phyloP scores from a whole-genome alignment of 495 filamentous ascomycete species.

The Schizothecium vesticola region DNA sequence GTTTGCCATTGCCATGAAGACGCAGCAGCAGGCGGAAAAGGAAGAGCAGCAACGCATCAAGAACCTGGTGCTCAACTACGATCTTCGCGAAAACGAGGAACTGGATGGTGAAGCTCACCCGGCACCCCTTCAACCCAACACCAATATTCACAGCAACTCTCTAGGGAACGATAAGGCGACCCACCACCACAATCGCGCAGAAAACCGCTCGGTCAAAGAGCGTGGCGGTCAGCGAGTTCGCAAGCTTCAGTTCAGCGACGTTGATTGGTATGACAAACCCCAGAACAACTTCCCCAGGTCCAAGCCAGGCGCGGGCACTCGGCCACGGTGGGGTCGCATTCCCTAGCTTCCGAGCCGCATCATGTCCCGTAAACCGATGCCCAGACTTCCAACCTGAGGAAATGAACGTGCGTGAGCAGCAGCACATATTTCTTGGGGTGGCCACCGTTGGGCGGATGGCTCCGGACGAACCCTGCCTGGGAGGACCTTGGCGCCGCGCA shows the following conservation, averaged over 20 bases:
- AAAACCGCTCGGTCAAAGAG: conserved; percentile 63
- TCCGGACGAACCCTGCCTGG: background rate
- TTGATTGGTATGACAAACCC: conserved; percentile 77
- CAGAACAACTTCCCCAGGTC: conserved; percentile 13
- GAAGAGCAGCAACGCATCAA: conserved; percentile 98
- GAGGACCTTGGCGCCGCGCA: background rate
- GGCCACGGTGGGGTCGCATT: background rate
- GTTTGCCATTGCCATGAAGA: conserved; percentile 93
- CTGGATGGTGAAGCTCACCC: conserved; percentile 60
- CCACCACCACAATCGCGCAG: conserved; percentile 48
- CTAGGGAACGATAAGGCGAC: conserved; percentile 45
- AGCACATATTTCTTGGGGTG: background rate
- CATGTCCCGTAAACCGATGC: background rate
- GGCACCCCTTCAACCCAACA: conserved; percentile 29
- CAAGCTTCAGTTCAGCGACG: conserved; percentile 90
- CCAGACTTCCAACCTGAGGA: background rate
- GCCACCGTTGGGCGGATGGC: background rate
- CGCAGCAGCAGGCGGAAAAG: conserved; percentile 86
- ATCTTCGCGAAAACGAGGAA: conserved; percentile 74
- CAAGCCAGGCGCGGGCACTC: background rate
- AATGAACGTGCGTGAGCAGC: background rate
- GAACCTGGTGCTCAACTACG: conserved; percentile 92
- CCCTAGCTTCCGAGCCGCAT: background rate
- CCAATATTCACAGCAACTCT: conserved; percentile 41
- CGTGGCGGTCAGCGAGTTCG: conserved; percentile 76